Evolutionary conservation across 441 rosid genomes (phyloP).

Genomic region (Francoa sonchifolia): DNA sequence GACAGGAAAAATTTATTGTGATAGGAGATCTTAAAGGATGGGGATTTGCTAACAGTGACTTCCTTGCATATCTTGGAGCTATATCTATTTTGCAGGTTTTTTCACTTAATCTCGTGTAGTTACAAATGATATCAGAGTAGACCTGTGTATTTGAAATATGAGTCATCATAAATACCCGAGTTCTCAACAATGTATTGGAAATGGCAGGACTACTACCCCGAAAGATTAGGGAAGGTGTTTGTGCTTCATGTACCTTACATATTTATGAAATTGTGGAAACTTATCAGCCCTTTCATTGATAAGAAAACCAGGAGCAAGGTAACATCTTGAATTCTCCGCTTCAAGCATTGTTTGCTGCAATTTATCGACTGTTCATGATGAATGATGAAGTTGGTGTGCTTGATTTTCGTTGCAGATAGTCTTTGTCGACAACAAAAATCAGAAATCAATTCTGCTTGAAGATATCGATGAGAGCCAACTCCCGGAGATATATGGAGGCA

Average conservation of each 20-base stretch:
- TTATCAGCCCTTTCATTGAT: constrained; percentile 43
- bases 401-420: constrained; percentile 22
- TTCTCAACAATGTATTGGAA: background rate
- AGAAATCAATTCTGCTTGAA: constrained; percentile 17
- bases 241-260: constrained; percentile 40
- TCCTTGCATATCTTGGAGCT: constrained; percentile 27
- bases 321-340: background rate
- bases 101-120: too few relatives aligned
- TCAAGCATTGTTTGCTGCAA: background rate
- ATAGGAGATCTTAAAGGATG: constrained; percentile 38
- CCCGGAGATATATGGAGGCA: constrained; percentile 4
- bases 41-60: constrained; percentile 39
- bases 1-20: constrained; percentile 29
- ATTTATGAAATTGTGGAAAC: constrained; percentile 42
- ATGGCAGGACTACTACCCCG: constrained; percentile 57
- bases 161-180: too few relatives aligned
- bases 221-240: constrained; percentile 40
- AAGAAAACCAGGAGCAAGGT: constrained; percentile 41
- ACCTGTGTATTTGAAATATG: too few relatives aligned
- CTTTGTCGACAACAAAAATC: constrained; percentile 36
- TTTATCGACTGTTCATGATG: background rate
- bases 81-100: constrained; percentile 30
- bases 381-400: background rate
- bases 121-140: too few relatives aligned
- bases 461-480: constrained; percentile 1